Base-by-base conservation (phyloP, 495 filamentous ascomycete species). In the Aspergillus wentii region DNA sequence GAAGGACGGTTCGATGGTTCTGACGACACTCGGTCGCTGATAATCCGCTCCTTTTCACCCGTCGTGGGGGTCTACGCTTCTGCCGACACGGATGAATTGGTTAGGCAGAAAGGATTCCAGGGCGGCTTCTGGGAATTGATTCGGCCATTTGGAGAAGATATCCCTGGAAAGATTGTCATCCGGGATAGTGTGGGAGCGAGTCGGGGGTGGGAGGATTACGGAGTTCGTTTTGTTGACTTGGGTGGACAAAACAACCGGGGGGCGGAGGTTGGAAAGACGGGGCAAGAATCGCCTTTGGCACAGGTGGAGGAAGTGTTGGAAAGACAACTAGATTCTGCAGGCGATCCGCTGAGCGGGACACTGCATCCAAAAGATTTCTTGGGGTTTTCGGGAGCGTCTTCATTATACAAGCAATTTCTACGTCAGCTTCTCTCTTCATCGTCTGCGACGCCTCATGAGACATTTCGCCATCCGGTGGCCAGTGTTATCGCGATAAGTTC, bases 401-500 rank as follows among this genome's bases (percentile, higher is more conserved):
- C 85, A 2, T 82, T 94, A 47, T 90, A 87, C 59, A 76, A 82
- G 17, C 55, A 90, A 11, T 96, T 91, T 53, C 63, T 98, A 20
- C 80, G 86, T 25, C 81, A 90, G 38, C 51, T 96, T 13, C 68
- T 98, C 11, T 95, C 88, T 2, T 79, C 85, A 30, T 62, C 88
- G 16, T 75, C 84, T 6, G 51, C 90, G 30, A 75, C 80, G 0
- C 82, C 88, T 1, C 87, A 95, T 48, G 92, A 98, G 62, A 94
- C 91, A 1, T 94, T 97, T 52, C 74, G 83, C 8, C 92, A 98
- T 60, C 92, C 94, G 0, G 89, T 96, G 4, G 89, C 94, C n/a
- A 89, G 88, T 58, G 78, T 97, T 14, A 91, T 97, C 54, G 86
- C 91, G 4, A 94, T 97, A 43, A 95, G 88, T 57, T 95, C 90